These are phyloP conservation scores for Daphne laureola DNA, from an alignment of 441 rosid genomes.

Conservation along the genomic window DNA sequence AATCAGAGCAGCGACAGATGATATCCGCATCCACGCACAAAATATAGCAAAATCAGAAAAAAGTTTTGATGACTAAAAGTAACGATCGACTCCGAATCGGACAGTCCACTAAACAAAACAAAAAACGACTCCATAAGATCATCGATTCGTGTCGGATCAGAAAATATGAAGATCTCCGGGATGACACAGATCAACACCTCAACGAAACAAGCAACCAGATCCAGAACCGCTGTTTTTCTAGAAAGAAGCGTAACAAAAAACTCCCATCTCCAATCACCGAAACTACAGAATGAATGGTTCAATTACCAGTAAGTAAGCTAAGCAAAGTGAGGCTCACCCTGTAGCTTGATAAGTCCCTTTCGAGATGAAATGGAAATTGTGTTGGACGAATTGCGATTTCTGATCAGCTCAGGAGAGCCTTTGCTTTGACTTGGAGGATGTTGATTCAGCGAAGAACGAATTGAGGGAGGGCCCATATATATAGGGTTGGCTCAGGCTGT, in stretches of 20 bases:
- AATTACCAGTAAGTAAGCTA: no score
- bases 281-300: no score
- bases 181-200: neutral
- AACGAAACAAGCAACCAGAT: neutral
- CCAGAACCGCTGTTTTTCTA: neutral
- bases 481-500: no score
- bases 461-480: no score
- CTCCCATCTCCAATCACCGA: neutral
- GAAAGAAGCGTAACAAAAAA: neutral
- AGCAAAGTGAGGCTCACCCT: no score
- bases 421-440: no score
- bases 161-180: neutral
- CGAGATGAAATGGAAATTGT: no score
- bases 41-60: slow-evolving; percentile 7
- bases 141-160: neutral
- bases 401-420: no score
- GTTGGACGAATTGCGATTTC: no score
- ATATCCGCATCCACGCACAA: neutral
- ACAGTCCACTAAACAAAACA: slow-evolving; percentile 1
- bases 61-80: neutral
- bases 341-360: no score
- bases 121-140: neutral
- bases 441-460: no score
- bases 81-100: slow-evolving; percentile 1
- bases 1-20: neutral